These are phyloP conservation scores for Globisporangium rhizosaccharum DNA, from an alignment of 352 stramenopile genomes.

Conservation along the genomic window DNA sequence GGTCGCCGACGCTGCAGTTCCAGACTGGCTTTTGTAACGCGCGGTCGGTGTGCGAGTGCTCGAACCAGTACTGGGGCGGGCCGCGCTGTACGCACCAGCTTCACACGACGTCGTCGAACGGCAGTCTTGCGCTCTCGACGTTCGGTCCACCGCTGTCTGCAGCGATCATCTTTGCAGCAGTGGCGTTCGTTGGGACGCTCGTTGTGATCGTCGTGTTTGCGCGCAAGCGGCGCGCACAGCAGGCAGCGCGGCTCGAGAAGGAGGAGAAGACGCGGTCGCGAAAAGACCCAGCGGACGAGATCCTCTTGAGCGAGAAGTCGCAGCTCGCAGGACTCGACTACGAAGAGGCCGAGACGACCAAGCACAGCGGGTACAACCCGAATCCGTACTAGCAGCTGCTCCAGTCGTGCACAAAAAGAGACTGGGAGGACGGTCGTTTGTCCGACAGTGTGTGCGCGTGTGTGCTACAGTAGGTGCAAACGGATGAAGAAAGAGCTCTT, in stretches of 20 bases:
- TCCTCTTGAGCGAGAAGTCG: slow-evolving; percentile 21
- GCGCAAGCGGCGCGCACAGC: slow-evolving; percentile 26
- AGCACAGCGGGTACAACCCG: slow-evolving; percentile 24
- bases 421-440: not conserved
- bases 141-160: slow-evolving; percentile 29
- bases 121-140: slow-evolving; percentile 5
- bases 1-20: slow-evolving; percentile 30
- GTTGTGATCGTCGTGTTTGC: slow-evolving; percentile 37
- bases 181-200: slow-evolving; percentile 32
- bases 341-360: slow-evolving; percentile 21
- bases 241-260: slow-evolving; percentile 21
- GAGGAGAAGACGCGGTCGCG: slow-evolving; percentile 35
- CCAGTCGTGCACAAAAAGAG: slow-evolving; percentile 1
- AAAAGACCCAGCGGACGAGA: slow-evolving; percentile 20
- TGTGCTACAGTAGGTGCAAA: not conserved
- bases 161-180: slow-evolving; percentile 17
- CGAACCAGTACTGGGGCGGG: slow-evolving; percentile 51
- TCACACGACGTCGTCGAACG: slow-evolving; percentile 9
- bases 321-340: slow-evolving; percentile 18
- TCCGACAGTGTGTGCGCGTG: not conserved
- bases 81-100: slow-evolving; percentile 60
- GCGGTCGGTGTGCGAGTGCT: slow-evolving; percentile 43
- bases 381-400: slow-evolving; percentile 14
- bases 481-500: not conserved
- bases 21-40: slow-evolving; percentile 51